Base-by-base conservation (phyloP, 495 filamentous ascomycete genomes). In the Staphylotrichum tortipilum region DNA sequence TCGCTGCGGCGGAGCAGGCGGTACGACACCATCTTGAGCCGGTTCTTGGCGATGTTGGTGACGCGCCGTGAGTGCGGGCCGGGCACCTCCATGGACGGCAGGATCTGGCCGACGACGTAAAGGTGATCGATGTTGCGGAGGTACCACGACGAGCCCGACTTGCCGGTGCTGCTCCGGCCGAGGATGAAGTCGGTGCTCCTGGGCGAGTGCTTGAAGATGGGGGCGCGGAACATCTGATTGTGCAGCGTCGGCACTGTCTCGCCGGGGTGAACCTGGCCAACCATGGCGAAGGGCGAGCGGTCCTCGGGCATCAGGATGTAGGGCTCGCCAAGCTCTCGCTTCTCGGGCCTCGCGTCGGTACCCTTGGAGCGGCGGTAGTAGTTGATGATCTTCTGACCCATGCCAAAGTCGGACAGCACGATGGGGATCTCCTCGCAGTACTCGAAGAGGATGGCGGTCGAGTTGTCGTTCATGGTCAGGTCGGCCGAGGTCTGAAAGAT, bases 381-480 rank as follows among this genome's bases (percentile, higher is more conserved):
- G 59, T 97, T 96, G 68, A 97, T 85, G 34, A 97, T 79, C 34
- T 87, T 84, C 62, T 81, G 91, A 43, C 88, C 91, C 92, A 99
- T 99, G 52, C 90, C 92, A 55, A 95, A 91, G 65, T 94, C 94
- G 7, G 92, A 95, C 53, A 99, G 73, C 49, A 90, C 85, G 11
- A 80, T 85, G 1, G 92, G 92, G 47, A 86, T 85, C 64, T 97
- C 88, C 62, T 99, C 92, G 10, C 88, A 92, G 67, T 97, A 97
- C 68, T 99, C 92, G 28, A 96, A 80, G 14, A 99, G 74, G 8
- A 95, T 71, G 14, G 84, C 81, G 21, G 79, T 83, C 0, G 94
- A 89, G 60, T 90, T 95, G 62, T 99, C 92, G 48, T 81, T 85
- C 58, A 95, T 65, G 1, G 84, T 84, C 12, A 99, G 75, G 47